Base-by-base conservation (phyloP, 202 grass and related monocot species). In the Zizania palustris region DNA sequence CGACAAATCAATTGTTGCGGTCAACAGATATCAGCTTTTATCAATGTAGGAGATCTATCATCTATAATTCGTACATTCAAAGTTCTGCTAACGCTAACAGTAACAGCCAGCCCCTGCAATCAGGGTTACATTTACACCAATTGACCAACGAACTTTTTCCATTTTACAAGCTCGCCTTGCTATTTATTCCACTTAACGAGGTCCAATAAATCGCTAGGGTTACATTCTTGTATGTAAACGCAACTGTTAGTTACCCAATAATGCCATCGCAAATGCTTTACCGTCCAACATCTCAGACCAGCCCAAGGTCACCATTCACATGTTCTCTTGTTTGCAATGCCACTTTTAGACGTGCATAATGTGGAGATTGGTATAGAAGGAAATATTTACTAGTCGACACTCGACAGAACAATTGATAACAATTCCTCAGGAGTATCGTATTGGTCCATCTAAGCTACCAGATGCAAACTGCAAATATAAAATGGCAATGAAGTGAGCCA, bases 381-480 rank as follows among this genome's bases (percentile, higher is more conserved):
- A 7, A 55, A 13, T 3, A 55, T 28, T 57, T 1, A 39, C 50
- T 19, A 48, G 19, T 73, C 43, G 19, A 49, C 33, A 48, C 14
- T 73, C 43, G 19, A 49, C 33, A 59, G 3, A 61, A 58, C 7
- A 16, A n/a, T 70, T 16, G 1, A 55, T 65, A 35, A 55, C 19
- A 33, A 64, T 60, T 60, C 19, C 42, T 64, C 75, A 85, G 56
- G 71, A 71, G 72, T 92, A 98, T 86, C 58, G 68, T 82, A 98
- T 98, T 1, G 91, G 95, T 11, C 95, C 95, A 83, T 95, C 87
- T 85, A 98, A 85, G 65, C 89, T 98, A 79, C 95, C 95, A 65
- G 95, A 95, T 77, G 91, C 95, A 83, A 98, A 98, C 95, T 95
- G 81, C 77, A 94, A 77, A 53, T 34, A 39, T 65, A 48, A 71